A percentile compares a stretch with the other conserved stretches of the same genome.
phyloP scores from a whole-genome alignment of 306 rosid genomes.

The Macrotyloma uniflorum region DNA sequence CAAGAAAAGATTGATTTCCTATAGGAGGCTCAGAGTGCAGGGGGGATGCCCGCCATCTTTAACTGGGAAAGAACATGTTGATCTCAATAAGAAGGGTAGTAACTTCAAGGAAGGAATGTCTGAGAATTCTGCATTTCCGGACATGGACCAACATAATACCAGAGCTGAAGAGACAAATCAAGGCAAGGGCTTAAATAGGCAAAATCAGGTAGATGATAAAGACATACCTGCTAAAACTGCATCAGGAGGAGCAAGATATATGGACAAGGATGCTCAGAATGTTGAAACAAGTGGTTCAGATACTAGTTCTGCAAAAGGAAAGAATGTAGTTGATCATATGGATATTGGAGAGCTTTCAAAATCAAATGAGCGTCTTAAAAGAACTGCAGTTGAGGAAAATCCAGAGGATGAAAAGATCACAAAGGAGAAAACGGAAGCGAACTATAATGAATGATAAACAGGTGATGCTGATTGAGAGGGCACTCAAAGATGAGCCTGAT shows the following conservation, averaged over 20 bases:
- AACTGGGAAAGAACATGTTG: slow-evolving; percentile 49
- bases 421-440: slow-evolving; percentile 84
- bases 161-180: slow-evolving; percentile 53
- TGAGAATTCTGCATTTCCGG: slow-evolving; percentile 69
- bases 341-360: slow-evolving; percentile 58
- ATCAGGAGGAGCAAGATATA: slow-evolving; percentile 55
- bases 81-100: slow-evolving; percentile 49
- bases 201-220: slow-evolving; percentile 53
- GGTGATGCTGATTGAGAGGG: slow-evolving; percentile 70
- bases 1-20: slow-evolving; percentile 58
- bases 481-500: slow-evolving; percentile 85
- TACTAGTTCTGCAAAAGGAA: slow-evolving; percentile 74
- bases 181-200: slow-evolving; percentile 48
- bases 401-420: slow-evolving; percentile 73
- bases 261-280: slow-evolving; percentile 64
- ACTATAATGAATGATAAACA: slow-evolving; percentile 89
- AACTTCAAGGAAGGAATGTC: slow-evolving; percentile 74
- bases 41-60: slow-evolving; percentile 55
- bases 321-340: slow-evolving; percentile 53
- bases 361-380: slow-evolving; percentile 49
- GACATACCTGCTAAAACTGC: slow-evolving; percentile 49
- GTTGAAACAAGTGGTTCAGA: slow-evolving; percentile 94
- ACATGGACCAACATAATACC: slow-evolving; percentile 49
- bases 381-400: slow-evolving; percentile 55
- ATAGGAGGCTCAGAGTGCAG: slow-evolving; percentile 71